Evolutionary conservation across 371 early-diverging fungal genomes (phyloP).

Genomic region (Apophysomyces ossiformis): DNA sequence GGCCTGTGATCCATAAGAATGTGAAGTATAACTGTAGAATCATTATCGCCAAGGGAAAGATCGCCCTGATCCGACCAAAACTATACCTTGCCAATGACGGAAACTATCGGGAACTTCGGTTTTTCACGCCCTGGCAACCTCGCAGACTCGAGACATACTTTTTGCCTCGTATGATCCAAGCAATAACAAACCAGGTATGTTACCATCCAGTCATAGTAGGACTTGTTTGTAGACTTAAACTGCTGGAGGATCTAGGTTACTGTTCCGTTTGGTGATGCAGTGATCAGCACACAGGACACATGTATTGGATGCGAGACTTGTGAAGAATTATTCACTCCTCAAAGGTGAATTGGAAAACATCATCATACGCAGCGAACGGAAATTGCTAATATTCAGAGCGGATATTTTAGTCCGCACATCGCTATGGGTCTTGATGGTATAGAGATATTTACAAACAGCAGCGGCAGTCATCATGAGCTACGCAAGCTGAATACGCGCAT

Average conservation of each 20-base stretch:
- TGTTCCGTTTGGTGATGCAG: conserved; percentile 87
- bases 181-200: conserved; percentile 75
- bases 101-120: conserved; percentile 95
- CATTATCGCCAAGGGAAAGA: conserved; percentile 77
- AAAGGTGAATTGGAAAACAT: conserved; percentile 53
- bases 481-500: conserved; percentile 86
- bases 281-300: conserved; percentile 79
- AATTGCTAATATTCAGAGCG: neutral
- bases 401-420: conserved; percentile 83
- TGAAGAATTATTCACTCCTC: conserved; percentile 96
- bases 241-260: conserved; percentile 33
- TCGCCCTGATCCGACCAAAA: conserved; percentile 96
- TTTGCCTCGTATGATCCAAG: conserved; percentile 82
- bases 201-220: conserved; percentile 5
- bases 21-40: conserved; percentile 96
- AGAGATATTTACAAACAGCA: conserved; percentile 94
- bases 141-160: conserved; percentile 72
- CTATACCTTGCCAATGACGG: conserved; percentile 95
- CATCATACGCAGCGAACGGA: neutral
- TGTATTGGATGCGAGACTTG: conserved; percentile 95
- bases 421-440: conserved; percentile 92
- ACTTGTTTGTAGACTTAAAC: conserved; percentile 4
- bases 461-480: conserved; percentile 92
- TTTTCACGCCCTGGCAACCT: conserved; percentile 90
- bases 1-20: conserved; percentile 92